Evolutionary conservation across 2,329 filamentous ascomycete species (phyloP), one percentile per base, ranked within the genome.

Genomic region (Xylariaceae sp.): DNA sequence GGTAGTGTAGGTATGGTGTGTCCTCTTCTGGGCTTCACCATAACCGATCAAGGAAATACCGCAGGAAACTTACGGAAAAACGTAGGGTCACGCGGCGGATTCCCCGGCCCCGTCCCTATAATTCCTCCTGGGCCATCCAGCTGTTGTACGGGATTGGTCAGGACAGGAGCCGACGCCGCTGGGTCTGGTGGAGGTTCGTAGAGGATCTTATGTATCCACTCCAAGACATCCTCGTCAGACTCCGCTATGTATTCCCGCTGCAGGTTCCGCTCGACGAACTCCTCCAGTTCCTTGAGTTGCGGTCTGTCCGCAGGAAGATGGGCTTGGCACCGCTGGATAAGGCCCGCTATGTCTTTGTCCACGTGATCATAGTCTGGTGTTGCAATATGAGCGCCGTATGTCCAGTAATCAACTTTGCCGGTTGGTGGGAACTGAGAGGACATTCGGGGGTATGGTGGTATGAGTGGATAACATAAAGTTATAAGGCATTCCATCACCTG

Each of bases 401-500:
- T 54, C 26, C 47, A 43, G 28, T 54, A 58, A 17, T 6, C 28
- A 7, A 3, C 9, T n/a, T 40, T 53, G 6, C 17, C 7, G 7
- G 14, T 5, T 17, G 44, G 48, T 16, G n/a, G 34, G 1, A 12
- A 16, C 16, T 6, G 12, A 7, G 40, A 16, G 43, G 19, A 44
- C 3, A n/a, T 28, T 7, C 39, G 21, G 0, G 53, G 48, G 14
- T 7, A 5, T 23, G 58, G 58, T 11, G 58, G 58, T 31, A 31
- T 12, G 6, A 39, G 16, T 11, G 58, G 58, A 23, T 40, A 29
- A 26, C 53, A 50, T 5, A 43, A 23, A 1, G 58, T 60, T 16
- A 60, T 49, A 7, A 60, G 37, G 3, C 31, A 36, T 46, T 60
- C 57, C 52, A 53, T 53, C 14, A 44, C 19, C 53, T 56, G n/a